Evolutionary conservation across 2,329 filamentous ascomycete species (phyloP), one percentile per base, ranked within the genome.

Genomic region (Trichoderma polysporum): DNA sequence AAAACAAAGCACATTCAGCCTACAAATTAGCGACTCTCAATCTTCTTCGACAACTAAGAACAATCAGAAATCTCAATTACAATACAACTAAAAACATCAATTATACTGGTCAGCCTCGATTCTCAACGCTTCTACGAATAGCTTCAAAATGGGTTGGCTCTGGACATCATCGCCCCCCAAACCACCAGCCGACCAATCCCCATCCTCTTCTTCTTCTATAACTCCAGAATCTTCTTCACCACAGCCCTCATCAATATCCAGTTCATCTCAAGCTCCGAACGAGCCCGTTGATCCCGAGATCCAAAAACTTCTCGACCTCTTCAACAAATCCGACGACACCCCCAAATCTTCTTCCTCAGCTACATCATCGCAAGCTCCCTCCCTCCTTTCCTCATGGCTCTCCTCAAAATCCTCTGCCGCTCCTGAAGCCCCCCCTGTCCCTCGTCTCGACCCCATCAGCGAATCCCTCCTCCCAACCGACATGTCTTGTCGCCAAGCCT

Each of bases 401-500:
- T 69, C 77, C 22, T 68, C 74, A 58, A 69, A 72, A 31, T 70
- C 72, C 50, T 69, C 68, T 41, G 58, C 68, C 27, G 25, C 66
- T 35, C 62, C 58, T 12, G 66, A 47, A 57, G 70, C 50, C 35
- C 71, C 57, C 66, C 65, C 68, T 6, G 71, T 76, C 8, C 76
- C 79, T 12, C 69, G 69, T 54, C 74, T 74, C 68, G 79, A 82
- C 69, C 78, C 83, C 67, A 78, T 91, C 67, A 86, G 89, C 71
- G 88, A 92, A 70, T 87, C 89, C 69, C 83, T 92, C 59, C 91
- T 95, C 69, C 92, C 93, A 0, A 89, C 88, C 49, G 88, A 85
- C 61, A 95, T 98, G 90, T 94, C 91, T 74, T 98, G 95, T 83
- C 90, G 92, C 60, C 85, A 90, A 69, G 91, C 93, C 72, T 98